These are phyloP conservation scores for Pichia phayaonensis DNA, from an alignment of 805 yeast genomes.

Conservation along the genomic window DNA sequence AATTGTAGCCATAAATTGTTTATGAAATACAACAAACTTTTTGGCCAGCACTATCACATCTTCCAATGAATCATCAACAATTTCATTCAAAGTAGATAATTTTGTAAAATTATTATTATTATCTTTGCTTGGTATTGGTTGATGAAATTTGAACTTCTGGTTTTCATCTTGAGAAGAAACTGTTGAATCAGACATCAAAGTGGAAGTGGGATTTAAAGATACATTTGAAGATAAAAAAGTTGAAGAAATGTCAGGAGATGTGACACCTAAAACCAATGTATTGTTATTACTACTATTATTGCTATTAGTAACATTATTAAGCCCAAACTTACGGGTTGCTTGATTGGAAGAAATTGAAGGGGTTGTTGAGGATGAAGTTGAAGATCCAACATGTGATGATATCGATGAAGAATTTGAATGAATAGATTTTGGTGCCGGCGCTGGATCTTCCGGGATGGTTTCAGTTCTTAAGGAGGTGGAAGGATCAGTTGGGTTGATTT, in stretches of 20 bases:
- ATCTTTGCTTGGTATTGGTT: not conserved
- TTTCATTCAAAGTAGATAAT: conserved; percentile 8
- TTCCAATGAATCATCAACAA: conserved; percentile 2
- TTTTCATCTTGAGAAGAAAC: not conserved
- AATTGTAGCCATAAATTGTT: conserved; percentile 14
- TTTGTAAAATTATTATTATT: conserved; percentile 4
- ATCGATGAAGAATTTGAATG: conserved; percentile 13
- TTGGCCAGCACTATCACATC: conserved; percentile 15
- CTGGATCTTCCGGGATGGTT: not conserved
- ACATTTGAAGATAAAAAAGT: not conserved
- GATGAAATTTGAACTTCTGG: conserved; percentile 4
- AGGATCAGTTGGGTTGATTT: not conserved
- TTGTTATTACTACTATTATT: not conserved
- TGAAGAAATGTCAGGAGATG: conserved; percentile 3
- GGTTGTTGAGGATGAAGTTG: conserved; percentile 6
- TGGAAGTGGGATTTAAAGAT: not conserved
- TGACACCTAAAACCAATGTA: not conserved
- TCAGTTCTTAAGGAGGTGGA: not conserved
- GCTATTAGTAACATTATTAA: not conserved
- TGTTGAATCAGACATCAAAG: not conserved
- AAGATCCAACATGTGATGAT: conserved; percentile 10
- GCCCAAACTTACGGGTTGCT: conserved; percentile 13
- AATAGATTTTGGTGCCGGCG: not conserved
- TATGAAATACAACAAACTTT: conserved; percentile 19
- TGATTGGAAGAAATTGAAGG: conserved; percentile 3